Base-by-base conservation (phyloP, 306 rosid genomes). In the Cucurbita ficifolia region DNA sequence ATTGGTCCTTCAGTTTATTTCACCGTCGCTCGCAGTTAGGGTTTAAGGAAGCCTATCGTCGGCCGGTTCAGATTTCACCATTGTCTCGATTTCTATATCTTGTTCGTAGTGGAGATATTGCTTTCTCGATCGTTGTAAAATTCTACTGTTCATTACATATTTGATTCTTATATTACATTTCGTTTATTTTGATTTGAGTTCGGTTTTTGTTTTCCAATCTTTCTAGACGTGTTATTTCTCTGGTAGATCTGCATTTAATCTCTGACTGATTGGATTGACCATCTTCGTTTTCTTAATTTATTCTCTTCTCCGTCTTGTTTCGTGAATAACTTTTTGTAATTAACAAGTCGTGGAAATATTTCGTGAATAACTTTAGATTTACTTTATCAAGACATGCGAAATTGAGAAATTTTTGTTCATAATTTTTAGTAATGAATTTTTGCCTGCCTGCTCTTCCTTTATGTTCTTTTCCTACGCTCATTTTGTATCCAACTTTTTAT, bases 21-120 rank as follows among this genome's bases (percentile, higher is more conserved):
- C 77, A 33, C 1, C 29, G 22, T 55, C 70, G 21, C 18, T 77
- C 73, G 77, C 77, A 65, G 67, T 80, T 70, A 78, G 85, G 85
- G 80, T 75, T 78, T 53, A 42, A 72, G 69, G n/a, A n/a, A n/a
- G n/a, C n/a, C n/a, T n/a, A n/a, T n/a, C n/a, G n/a, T n/a, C n/a
- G n/a, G n/a, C n/a, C n/a, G n/a, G n/a, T n/a, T n/a, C n/a, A n/a
- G n/a, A n/a, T n/a, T n/a, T n/a, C n/a, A n/a, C n/a, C n/a, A n/a
- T n/a, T n/a, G n/a, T n/a, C n/a, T n/a, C n/a, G n/a, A 17, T 62
- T 38, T 7, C 11, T 12, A 29, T 61, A 6, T 36, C 45, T 14
- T 61, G 46, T 39, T 40, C 19, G 1, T 62, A 3, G 50, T 17
- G n/a, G n/a, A 4, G 8, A 7, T 2, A 24, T 24, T 2, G 4